Evolutionary conservation across 2,329 filamentous ascomycete species (phyloP), one percentile per base, ranked within the genome.

Genomic region (Aschersonia sp.): DNA sequence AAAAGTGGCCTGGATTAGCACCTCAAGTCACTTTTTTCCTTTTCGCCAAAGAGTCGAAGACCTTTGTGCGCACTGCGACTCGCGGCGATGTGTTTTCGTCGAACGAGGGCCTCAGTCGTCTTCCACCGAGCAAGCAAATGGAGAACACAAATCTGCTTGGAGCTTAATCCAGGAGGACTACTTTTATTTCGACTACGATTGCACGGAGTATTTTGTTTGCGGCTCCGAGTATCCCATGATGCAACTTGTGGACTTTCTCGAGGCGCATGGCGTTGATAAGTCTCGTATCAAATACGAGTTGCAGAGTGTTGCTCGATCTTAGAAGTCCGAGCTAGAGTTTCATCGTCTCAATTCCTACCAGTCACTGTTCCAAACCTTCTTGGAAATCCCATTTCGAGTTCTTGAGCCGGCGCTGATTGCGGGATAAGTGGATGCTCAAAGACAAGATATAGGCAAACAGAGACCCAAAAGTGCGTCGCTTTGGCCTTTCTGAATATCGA

Each of bases 1-100:
- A 4, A 69, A 70, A 30, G 59, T 81, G 43, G 73, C 74, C 40
- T 81, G 77, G 68, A 68, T 81, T 48, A 77, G 81, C 58, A 76
- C 74, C 29, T 72, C 74, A 4, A 70, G 72, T 14, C 66, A 65
- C 6, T 63, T 67, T 4, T 64, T 70, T 1, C 74, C 77, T 1
- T 81, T 81, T 56, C 68, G 70, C 47, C 62, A 70, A 6, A 70
- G 79, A 51, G 54, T 82, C 48, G 62, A 68, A 6, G 58, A 61
- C 1, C 59, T 79, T 37, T 22, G 22, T 22, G 22, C 22, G 22
- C 22, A 22, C 22, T 22, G 22, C 22, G 22, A 22, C 22, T 22
- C 22, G 22, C 22, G 22, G 22, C 22, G 22, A 22, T 22, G 22
- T 22, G 22, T 22, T 22, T 22, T 22, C 22, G 22, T 22, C 22